phyloP scores from a whole-genome alignment of 208 protist genomes.

The Crithidia fasciculata region DNA sequence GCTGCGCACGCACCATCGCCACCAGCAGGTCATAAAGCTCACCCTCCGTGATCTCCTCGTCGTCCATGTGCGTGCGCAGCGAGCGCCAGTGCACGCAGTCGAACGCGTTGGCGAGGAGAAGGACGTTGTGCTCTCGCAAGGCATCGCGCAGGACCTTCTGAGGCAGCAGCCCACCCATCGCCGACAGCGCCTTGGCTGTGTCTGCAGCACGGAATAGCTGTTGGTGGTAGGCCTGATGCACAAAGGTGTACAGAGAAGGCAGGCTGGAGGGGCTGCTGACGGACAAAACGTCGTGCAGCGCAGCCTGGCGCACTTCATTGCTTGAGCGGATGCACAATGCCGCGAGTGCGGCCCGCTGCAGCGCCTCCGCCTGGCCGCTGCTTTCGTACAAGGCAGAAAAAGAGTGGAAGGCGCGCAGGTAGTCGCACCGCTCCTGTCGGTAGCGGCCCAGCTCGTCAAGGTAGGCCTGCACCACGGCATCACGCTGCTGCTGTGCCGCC shows the following conservation, averaged over 20 bases:
- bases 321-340: slow-evolving; percentile 27
- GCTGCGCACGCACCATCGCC: slow-evolving; percentile 24
- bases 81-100: slow-evolving; percentile 37
- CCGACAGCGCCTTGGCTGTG: background rate
- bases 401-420: slow-evolving; percentile 31
- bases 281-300: slow-evolving; percentile 10
- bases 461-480: slow-evolving; percentile 21
- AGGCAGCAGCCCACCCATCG: background rate
- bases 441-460: slow-evolving; percentile 26
- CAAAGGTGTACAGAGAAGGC: background rate
- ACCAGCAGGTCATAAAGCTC: slow-evolving; percentile 33
- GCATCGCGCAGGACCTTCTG: slow-evolving; percentile 9
- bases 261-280: background rate
- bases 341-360: slow-evolving; percentile 16
- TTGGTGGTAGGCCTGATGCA: slow-evolving; percentile 1
- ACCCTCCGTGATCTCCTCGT: slow-evolving; percentile 16
- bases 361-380: slow-evolving; percentile 10
- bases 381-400: slow-evolving; percentile 21
- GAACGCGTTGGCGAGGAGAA: slow-evolving; percentile 22
- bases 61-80: slow-evolving; percentile 32
- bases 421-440: slow-evolving; percentile 23
- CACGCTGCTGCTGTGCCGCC: background rate
- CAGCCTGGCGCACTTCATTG: slow-evolving; percentile 9
- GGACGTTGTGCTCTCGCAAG: slow-evolving; percentile 35
- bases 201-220: slow-evolving; percentile 19